These are phyloP conservation scores for Umbellularia californica DNA, from an alignment of 164 flowering plant genomes.

Conservation along the genomic window DNA sequence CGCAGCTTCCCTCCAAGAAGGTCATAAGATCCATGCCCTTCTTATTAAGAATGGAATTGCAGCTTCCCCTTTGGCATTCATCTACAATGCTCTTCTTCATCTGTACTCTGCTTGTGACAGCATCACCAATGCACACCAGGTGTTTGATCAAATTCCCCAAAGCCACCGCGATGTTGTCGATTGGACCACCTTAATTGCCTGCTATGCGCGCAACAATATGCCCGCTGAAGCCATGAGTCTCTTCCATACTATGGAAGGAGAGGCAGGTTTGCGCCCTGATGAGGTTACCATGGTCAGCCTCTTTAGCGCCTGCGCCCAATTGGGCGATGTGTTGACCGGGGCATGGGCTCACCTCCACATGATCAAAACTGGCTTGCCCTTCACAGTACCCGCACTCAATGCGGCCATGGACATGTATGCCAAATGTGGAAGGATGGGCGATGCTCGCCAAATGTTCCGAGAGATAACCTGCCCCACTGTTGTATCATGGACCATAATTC, in stretches of 20 bases:
- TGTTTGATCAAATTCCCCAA: slow-evolving; percentile 59
- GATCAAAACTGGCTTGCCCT: slow-evolving; percentile 40
- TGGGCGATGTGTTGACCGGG: slow-evolving; percentile 34
- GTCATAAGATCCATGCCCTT: slow-evolving; percentile 45
- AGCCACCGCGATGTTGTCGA: slow-evolving; percentile 48
- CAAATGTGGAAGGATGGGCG: slow-evolving; percentile 45
- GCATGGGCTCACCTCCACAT: slow-evolving; percentile 34
- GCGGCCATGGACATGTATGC: slow-evolving; percentile 63
- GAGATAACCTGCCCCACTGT: slow-evolving; percentile 46
- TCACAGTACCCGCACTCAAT: slow-evolving; percentile 35
- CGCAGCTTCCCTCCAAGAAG: slow-evolving; percentile 23
- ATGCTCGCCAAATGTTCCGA: slow-evolving; percentile 39
- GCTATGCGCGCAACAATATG: slow-evolving; percentile 24
- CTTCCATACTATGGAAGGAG: slow-evolving; percentile 35
- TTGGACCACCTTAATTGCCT: slow-evolving; percentile 54
- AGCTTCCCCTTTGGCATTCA: slow-evolving; percentile 29
- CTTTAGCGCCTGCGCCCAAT: slow-evolving; percentile 37
- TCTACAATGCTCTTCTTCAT: slow-evolving; percentile 53
- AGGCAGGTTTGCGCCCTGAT: slow-evolving; percentile 24
- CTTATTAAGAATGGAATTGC: slow-evolving; percentile 42
- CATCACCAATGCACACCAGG: slow-evolving; percentile 31
- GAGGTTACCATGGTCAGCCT: slow-evolving; percentile 48
- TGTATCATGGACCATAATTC: slow-evolving; percentile 64
- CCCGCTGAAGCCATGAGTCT: slow-evolving; percentile 32
- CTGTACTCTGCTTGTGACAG: slow-evolving; percentile 34